A percentile compares a stretch with the other conserved stretches of the same genome.
These are phyloP conservation scores for Butyriboletus loyo DNA, from an alignment of 768 basidiomycete genomes.

Conservation along the genomic window DNA sequence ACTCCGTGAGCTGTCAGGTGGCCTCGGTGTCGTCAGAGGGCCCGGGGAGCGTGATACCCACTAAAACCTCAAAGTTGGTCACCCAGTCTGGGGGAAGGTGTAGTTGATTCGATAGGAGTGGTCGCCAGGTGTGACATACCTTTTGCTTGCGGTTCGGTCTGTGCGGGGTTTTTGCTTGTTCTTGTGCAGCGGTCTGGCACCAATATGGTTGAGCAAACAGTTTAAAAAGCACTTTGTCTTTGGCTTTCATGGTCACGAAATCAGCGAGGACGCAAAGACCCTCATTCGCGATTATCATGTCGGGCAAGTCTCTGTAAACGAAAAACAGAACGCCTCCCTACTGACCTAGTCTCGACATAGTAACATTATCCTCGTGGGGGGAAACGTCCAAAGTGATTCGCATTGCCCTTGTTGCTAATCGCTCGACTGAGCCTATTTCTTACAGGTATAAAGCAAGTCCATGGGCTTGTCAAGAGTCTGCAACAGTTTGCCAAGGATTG, in stretches of 20 bases:
- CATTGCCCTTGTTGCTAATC: background rate
- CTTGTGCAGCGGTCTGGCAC: no score
- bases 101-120: no score
- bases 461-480: constrained; percentile 44
- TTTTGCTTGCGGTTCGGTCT: no score
- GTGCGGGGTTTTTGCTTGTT: no score
- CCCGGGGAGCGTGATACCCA: no score
- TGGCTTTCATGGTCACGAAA: constrained; percentile 60
- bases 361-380: constrained; percentile 65
- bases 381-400: constrained; percentile 54
- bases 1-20: no score
- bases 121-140: no score
- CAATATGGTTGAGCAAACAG: background rate
- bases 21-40: no score
- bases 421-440: background rate
- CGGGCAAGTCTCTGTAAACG: constrained; percentile 36
- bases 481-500: constrained; percentile 55
- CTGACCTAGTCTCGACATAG: constrained; percentile 21
- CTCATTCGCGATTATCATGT: constrained; percentile 63
- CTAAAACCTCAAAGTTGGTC: no score
- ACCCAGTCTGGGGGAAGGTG: no score
- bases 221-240: constrained; percentile 67
- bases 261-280: constrained; percentile 48
- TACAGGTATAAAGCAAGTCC: constrained; percentile 52
- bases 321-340: no score